Conservation (phyloP, 2,329 filamentous ascomycete genomes). For the Onygenales sp. region DNA sequence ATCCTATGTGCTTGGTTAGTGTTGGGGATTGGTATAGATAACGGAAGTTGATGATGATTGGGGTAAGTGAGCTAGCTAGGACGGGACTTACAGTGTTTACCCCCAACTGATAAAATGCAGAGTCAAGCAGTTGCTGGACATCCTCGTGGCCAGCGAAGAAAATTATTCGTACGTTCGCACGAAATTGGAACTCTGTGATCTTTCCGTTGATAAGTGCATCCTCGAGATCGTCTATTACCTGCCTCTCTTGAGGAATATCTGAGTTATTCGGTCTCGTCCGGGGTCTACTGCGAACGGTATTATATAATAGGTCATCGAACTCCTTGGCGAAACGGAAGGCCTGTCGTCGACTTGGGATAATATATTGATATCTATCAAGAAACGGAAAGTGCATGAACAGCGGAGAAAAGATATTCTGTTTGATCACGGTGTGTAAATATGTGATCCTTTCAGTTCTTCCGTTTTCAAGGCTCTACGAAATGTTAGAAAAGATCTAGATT, state of each 20-base stretch:
- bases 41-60: neutral
- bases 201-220: slow-evolving; percentile 15
- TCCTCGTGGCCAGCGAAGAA: slow-evolving; percentile 37
- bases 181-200: slow-evolving; percentile 28
- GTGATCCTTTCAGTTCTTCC: neutral
- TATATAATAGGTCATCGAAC: neutral
- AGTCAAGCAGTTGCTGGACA: slow-evolving; percentile 29
- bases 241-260: neutral
- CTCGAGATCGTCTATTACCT: slow-evolving; percentile 16
- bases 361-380: slow-evolving; percentile 1
- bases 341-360: neutral
- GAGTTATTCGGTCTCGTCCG: slow-evolving; percentile 8
- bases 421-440: neutral
- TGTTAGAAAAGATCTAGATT: neutral
- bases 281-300: neutral
- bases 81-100: neutral
- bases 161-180: slow-evolving; percentile 31
- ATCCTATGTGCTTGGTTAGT: slow-evolving; percentile 2
- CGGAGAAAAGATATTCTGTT: neutral
- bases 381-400: neutral
- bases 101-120: slow-evolving; percentile 21
- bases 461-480: neutral
- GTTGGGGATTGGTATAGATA: neutral
- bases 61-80: neutral
- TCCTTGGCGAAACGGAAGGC: neutral